A percentile compares a stretch with the other conserved stretches of the same genome.
These are phyloP conservation scores for Saccharomycopsis fibuligera DNA, from an alignment of 805 yeast genomes.

Conservation along the genomic window DNA sequence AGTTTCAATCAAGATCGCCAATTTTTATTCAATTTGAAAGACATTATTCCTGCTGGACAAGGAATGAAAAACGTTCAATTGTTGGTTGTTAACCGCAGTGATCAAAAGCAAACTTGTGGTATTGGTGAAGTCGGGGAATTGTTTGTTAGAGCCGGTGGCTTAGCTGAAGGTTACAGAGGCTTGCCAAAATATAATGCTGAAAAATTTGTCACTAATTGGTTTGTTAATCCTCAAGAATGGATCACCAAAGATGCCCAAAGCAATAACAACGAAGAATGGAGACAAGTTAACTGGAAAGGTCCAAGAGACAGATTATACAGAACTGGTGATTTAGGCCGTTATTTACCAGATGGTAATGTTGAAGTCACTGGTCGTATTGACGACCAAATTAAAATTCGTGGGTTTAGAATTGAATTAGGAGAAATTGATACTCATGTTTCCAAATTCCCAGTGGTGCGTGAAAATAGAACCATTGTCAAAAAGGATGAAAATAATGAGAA, in stretches of 20 bases:
- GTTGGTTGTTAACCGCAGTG: conserved; percentile 86
- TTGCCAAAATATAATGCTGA: conserved; percentile 82
- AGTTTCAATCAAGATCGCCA: conserved; percentile 61
- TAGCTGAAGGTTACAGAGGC: conserved; percentile 93
- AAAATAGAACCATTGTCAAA: conserved; percentile 85
- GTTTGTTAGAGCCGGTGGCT: conserved; percentile 96
- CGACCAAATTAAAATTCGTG: conserved; percentile 97
- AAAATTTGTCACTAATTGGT: conserved; percentile 92
- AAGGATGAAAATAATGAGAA: conserved; percentile 93
- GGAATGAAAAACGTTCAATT: conserved; percentile 96
- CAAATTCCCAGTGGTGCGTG: conserved; percentile 87
- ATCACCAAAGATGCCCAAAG: not conserved
- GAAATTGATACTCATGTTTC: conserved; percentile 97
- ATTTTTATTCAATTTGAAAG: conserved; percentile 80
- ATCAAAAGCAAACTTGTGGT: conserved; percentile 87
- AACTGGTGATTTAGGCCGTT: conserved; percentile 96
- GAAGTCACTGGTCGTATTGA: conserved; percentile 99
- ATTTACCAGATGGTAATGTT: conserved; percentile 93
- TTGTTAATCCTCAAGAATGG: conserved; percentile 45
- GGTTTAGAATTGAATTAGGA: conserved; percentile 96
- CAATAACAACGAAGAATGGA: conserved; percentile 27
- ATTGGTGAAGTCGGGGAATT: conserved; percentile 99
- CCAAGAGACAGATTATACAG: conserved; percentile 94
- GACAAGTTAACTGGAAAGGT: conserved; percentile 85
- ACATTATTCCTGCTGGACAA: conserved; percentile 96